These are phyloP conservation scores for Vachellia collinsii DNA, from an alignment of 306 rosid species.

Conservation along the genomic window DNA sequence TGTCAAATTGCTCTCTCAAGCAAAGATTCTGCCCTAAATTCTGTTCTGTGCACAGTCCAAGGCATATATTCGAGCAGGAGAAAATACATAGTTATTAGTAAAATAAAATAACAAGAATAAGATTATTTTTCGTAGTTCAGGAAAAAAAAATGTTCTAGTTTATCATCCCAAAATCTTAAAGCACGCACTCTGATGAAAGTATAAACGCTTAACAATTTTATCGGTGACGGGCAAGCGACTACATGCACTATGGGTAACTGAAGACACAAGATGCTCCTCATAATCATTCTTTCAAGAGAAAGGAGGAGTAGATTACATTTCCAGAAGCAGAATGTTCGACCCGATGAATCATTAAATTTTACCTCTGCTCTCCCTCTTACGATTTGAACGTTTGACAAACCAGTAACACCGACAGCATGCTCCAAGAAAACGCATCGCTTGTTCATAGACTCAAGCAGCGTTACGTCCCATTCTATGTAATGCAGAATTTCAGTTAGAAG, in stretches of 20 bases:
- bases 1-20: constrained; percentile 80
- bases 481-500: constrained; percentile 19
- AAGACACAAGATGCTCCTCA: not conserved
- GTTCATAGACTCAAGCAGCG: constrained; percentile 82
- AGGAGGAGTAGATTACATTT: not conserved
- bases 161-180: not conserved
- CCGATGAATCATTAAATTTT: constrained; percentile 6
- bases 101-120: constrained; percentile 15
- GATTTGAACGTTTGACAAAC: constrained; percentile 72
- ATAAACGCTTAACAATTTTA: not conserved
- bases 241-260: not conserved
- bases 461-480: constrained; percentile 77
- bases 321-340: not conserved
- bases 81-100: not conserved
- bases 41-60: constrained; percentile 64
- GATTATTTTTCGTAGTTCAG: not conserved
- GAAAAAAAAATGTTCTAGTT: not conserved
- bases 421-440: constrained; percentile 90
- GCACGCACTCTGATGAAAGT: not conserved
- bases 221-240: not conserved
- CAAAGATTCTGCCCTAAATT: constrained; percentile 68
- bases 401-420: constrained; percentile 61
- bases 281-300: not conserved
- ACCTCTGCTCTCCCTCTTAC: constrained; percentile 98
- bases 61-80: constrained; percentile 32